These are phyloP conservation scores for Penicillium psychrofluorescens DNA, from an alignment of 495 filamentous ascomycete genomes.

Conservation along the genomic window DNA sequence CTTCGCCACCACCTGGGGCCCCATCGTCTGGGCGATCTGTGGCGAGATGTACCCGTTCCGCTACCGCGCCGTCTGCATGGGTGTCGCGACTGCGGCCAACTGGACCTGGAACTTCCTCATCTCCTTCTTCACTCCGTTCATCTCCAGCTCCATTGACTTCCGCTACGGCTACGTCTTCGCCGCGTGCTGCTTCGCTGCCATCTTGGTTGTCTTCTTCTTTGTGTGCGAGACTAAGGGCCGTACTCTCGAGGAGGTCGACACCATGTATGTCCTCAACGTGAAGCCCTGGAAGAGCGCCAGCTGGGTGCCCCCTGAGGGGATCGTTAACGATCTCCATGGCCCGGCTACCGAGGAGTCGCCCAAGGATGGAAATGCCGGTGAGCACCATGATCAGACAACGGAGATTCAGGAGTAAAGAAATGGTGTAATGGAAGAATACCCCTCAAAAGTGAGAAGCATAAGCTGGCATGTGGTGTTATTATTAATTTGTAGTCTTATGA, in stretches of 20 bases:
- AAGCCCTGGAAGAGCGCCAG: slow-evolving; percentile 57
- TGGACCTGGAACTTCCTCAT: slow-evolving; percentile 91
- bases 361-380: slow-evolving; percentile 15
- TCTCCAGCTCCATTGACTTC: slow-evolving; percentile 60
- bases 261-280: slow-evolving; percentile 70
- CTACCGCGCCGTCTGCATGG: slow-evolving; percentile 70
- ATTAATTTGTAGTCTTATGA: no score
- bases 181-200: slow-evolving; percentile 55
- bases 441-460: no score
- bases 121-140: slow-evolving; percentile 77
- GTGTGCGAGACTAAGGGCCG: slow-evolving; percentile 63
- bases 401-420: slow-evolving; percentile 6
- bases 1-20: slow-evolving; percentile 69
- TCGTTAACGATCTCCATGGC: slow-evolving; percentile 25
- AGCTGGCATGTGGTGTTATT: no score
- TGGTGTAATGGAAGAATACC: no score
- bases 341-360: slow-evolving; percentile 1
- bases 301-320: slow-evolving; percentile 49
- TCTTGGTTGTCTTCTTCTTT: slow-evolving; percentile 70
- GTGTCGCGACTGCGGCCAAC: slow-evolving; percentile 70
- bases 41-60: slow-evolving; percentile 76
- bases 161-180: slow-evolving; percentile 78
- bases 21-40: slow-evolving; percentile 73
- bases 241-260: slow-evolving; percentile 74
- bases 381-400: slow-evolving; percentile 16